A percentile compares a stretch with the other conserved stretches of the same genome.
phyloP scores from a whole-genome alignment of 768 basidiomycete genomes.

The Tulasnella sp. region DNA sequence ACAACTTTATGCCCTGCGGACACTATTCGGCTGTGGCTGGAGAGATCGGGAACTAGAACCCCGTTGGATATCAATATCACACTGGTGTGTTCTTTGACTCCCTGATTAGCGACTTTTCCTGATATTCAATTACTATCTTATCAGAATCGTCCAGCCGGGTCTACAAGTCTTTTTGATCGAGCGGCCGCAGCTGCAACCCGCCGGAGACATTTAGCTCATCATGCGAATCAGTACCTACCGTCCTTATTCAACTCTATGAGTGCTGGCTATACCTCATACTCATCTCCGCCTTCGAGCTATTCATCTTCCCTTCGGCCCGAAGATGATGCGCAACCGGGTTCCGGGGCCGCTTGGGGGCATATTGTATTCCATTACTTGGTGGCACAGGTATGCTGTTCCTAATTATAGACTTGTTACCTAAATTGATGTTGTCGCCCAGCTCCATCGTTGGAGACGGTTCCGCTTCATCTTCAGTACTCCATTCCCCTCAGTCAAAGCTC shows the following conservation, averaged over 20 bases:
- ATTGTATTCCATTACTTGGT: constrained; percentile 70
- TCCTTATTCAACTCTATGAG: constrained; percentile 29
- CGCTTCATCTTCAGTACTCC: constrained; percentile 71
- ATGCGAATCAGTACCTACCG: neutral
- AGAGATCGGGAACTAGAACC: constrained; percentile 58
- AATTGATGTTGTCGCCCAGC: constrained; percentile 35
- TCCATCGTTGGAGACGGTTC: constrained; percentile 74
- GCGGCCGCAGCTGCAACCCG: neutral
- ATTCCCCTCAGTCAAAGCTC: constrained; percentile 60
- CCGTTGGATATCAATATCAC: constrained; percentile 76
- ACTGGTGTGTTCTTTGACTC: constrained; percentile 30
- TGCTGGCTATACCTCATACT: constrained; percentile 39
- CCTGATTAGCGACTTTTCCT: constrained; percentile 29
- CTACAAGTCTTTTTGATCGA: neutral
- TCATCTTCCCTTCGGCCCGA: constrained; percentile 26
- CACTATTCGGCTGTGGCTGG: constrained; percentile 72
- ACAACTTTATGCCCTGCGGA: constrained; percentile 62
- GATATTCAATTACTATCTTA: constrained; percentile 12
- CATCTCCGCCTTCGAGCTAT: constrained; percentile 28
- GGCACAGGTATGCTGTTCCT: constrained; percentile 27
- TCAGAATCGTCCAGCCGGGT: constrained; percentile 19
- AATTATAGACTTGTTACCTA: neutral
- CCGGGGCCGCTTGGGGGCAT: constrained; percentile 64
- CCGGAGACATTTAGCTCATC: constrained; percentile 6
- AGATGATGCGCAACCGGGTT: constrained; percentile 28